Evolutionary conservation across 2,329 filamentous ascomycete species (phyloP).

Genomic region (Penicillium sp.): DNA sequence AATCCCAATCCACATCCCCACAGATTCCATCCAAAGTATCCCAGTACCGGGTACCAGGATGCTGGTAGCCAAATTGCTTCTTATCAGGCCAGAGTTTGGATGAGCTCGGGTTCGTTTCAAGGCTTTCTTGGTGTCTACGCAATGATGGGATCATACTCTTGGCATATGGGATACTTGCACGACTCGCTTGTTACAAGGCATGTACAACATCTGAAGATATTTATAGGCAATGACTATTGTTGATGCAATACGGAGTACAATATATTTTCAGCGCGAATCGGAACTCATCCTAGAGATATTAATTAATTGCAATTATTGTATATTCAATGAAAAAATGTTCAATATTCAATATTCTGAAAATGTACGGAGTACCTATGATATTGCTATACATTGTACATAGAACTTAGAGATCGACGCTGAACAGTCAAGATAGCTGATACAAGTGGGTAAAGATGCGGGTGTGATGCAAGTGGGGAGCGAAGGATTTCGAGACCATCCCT

Average conservation of each 20-base stretch:
- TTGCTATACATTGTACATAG: neutral
- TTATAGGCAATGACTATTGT: neutral
- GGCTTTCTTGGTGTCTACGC: conserved; percentile 1
- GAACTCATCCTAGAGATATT: neutral
- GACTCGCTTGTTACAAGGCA: neutral
- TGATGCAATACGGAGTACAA: neutral
- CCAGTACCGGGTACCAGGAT: conserved; percentile 1
- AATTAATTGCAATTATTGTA: neutral
- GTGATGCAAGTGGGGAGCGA: neutral
- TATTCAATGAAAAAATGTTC: neutral
- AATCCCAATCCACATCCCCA: neutral
- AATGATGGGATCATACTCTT: conserved; percentile 6
- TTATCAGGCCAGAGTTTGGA: conserved; percentile 1
- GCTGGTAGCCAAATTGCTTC: neutral
- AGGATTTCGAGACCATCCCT: neutral
- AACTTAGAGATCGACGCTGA: neutral
- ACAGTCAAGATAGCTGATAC: neutral
- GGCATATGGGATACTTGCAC: neutral
- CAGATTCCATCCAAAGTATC: neutral
- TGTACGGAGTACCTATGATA: neutral
- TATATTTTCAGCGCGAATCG: neutral
- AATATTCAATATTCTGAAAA: neutral
- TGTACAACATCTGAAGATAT: neutral
- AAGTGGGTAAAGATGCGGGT: neutral
- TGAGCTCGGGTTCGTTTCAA: neutral